phyloP scores from a whole-genome alignment of 1,284 basidiomycete genomes.

The Ceratobasidium sp. region DNA sequence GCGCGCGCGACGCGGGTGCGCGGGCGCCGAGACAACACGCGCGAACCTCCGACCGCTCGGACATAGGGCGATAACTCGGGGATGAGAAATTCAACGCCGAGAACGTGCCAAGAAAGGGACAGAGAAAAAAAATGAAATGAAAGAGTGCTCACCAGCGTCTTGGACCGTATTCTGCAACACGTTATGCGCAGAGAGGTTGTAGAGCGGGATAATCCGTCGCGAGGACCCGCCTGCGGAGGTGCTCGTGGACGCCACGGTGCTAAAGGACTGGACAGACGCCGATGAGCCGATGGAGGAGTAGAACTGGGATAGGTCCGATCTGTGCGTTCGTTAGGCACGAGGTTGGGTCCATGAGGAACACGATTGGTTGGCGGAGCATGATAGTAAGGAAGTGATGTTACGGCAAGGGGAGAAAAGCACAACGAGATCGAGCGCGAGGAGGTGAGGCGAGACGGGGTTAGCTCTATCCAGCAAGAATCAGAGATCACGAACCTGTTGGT shows the following conservation, averaged over 20 bases:
- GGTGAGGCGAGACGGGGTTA: not conserved
- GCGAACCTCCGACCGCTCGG: too few species aligned
- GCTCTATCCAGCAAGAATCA: not conserved
- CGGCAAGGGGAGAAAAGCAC: too few species aligned
- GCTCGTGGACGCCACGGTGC: slow-evolving; percentile 65
- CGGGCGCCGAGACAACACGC: not conserved
- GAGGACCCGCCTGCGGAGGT: slow-evolving; percentile 65
- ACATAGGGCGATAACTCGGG: too few species aligned
- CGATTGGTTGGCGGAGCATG: too few species aligned
- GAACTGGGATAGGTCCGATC: slow-evolving; percentile 58
- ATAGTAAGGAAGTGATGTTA: too few species aligned
- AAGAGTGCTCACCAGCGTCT: slow-evolving; percentile 68
- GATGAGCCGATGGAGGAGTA: slow-evolving; percentile 65
- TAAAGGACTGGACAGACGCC: slow-evolving; percentile 64
- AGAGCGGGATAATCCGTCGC: slow-evolving; percentile 90
- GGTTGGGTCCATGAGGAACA: too few species aligned
- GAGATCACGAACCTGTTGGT: not conserved
- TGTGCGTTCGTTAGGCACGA: slow-evolving; percentile 12
- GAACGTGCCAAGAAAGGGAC: not conserved
- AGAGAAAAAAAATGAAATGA: not conserved
- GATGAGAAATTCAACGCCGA: not conserved
- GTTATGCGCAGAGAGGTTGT: slow-evolving; percentile 93
- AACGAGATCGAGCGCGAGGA: too few species aligned
- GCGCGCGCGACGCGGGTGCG: slow-evolving; percentile 9
- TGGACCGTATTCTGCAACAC: slow-evolving; percentile 92